Base-by-base conservation (phyloP, 768 basidiomycete species). In the Boletus reticulatus region DNA sequence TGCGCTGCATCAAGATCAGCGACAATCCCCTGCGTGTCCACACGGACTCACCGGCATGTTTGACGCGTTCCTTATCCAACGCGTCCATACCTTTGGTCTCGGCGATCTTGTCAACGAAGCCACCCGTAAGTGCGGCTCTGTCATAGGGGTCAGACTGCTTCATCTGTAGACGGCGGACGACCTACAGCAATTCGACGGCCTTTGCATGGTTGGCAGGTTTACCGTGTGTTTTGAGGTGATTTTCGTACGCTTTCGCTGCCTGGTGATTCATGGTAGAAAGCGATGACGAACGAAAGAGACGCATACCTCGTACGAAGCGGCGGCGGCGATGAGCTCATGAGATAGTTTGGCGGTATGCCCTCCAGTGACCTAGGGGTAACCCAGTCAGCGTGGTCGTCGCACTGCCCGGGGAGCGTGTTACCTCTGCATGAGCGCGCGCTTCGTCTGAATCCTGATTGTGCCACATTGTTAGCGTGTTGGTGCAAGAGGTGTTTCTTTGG, bases 211-310 rank as follows among this genome's bases (percentile, higher is more conserved):
- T 69, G 32, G 52, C 58, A 6, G 69, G 69, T 31, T 62, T 57
- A 7, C 71, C 65, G 1, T 61, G 41, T 17, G 11, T 13, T 10
- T 4, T 36, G 50, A 65, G 44, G 36, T 71, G 67, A 4, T 65
- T 5, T 50, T 67, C 56, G 57, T 72, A 71, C 1, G 61, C 61
- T 39, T 72, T 72, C 6, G 69, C 69, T 20, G 64, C 69, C 69
- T 72, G 27, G 16, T 24, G n/a, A 29, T 10, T 31, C 14, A 7
- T 37, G 36, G 38, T 39, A n/a, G 11, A 19, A 39, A 9, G 17
- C 38, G n/a, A 39, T 4, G 11, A n/a, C 14, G n/a, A 17, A 39
- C n/a, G 31, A 4, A 43, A 14, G 8, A 11, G 39, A 3, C 8
- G 24, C 19, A 31, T 48, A 53, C 68, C 56, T 70, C 70, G 48